Evolutionary conservation across 139 green algal genomes (phyloP).

Genomic region (Picochlorum sp.): DNA sequence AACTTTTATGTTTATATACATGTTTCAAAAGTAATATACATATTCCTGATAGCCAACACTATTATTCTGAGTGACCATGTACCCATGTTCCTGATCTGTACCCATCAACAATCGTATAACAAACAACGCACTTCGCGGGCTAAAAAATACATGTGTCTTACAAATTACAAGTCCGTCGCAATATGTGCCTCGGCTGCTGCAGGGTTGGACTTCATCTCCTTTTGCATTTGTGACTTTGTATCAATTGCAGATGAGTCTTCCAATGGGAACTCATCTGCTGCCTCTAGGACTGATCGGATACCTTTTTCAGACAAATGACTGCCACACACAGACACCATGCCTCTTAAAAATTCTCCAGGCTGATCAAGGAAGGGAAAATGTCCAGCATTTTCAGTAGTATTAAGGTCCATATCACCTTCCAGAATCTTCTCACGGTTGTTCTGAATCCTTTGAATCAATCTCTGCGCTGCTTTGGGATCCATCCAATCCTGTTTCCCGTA

Average conservation of each 20-base stretch:
- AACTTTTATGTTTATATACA: no score
- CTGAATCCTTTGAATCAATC: not conserved
- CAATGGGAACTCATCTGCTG: slow-evolving; percentile 2
- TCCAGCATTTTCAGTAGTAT: slow-evolving; percentile 11
- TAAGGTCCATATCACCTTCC: slow-evolving; percentile 25
- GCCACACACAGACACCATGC: slow-evolving; percentile 15
- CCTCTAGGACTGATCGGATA: not conserved
- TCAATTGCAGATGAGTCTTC: not conserved
- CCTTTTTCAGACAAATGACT: slow-evolving; percentile 18
- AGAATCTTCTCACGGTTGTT: not conserved
- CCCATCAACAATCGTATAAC: no score
- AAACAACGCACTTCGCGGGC: no score
- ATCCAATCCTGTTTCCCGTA: slow-evolving; percentile 76
- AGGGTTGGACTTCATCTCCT: slow-evolving; percentile 18
- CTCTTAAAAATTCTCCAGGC: slow-evolving; percentile 24
- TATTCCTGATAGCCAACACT: no score
- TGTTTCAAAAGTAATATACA: no score
- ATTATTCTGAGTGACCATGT: no score
- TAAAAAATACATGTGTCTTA: no score
- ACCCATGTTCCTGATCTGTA: no score
- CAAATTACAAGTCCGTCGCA: slow-evolving; percentile 18
- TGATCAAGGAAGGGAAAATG: slow-evolving; percentile 78
- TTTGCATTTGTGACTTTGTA: slow-evolving; percentile 4
- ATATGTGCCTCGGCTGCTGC: slow-evolving; percentile 19
- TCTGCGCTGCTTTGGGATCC: slow-evolving; percentile 28